Evolutionary conservation across 2,329 filamentous ascomycete genomes (phyloP), one percentile per base, ranked within the genome.

Genomic region (Fusarium floridanum): DNA sequence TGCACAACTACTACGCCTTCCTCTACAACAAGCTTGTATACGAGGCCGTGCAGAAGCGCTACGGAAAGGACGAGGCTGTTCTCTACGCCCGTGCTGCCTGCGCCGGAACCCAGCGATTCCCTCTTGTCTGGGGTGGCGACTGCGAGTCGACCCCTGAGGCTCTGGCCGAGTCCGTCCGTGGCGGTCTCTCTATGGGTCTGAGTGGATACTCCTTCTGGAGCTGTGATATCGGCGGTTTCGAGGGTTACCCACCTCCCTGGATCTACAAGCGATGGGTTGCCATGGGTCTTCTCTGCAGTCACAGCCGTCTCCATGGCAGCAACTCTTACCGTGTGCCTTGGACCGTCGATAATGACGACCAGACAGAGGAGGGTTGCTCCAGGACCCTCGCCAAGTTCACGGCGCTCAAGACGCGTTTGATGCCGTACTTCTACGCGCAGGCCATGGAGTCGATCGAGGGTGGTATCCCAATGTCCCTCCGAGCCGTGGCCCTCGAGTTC

Each of bases 1-100:
- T 94, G 92, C 93, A 94, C 83, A 94, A 94, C 82, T 94, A 90
- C 84, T 94, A 94, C 81, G 87, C 92, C n/a, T 92, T 92, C 78
- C 82, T 91, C 4, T 94, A 93, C 84, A 94, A 94, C 86, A 89
- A 91, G 75, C 81, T 90, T 66, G 92, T 94, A 9, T 94, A 92
- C 79, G 89, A 92, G 77, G 87, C 91, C 1, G 85, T 94, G 14
- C 88, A 91, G 78, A 83, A 84, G 66, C 84, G 87, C n/a, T 85
- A 84, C 74, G 87, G 83, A 72, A 83, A 75, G 77, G 86, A 80
- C 77, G 88, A 91, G 71, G 89, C 92, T 45, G 87, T 94, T 1
- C 82, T 88, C 14, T 94, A 94, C 78, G 92, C 92, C 2, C 88
- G 93, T 29, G 86, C 90, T 43, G 91, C 92, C 20, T 90, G 89